Conservation (phyloP, 2,329 filamentous ascomycete species). For the Trichoderma hamatum region DNA sequence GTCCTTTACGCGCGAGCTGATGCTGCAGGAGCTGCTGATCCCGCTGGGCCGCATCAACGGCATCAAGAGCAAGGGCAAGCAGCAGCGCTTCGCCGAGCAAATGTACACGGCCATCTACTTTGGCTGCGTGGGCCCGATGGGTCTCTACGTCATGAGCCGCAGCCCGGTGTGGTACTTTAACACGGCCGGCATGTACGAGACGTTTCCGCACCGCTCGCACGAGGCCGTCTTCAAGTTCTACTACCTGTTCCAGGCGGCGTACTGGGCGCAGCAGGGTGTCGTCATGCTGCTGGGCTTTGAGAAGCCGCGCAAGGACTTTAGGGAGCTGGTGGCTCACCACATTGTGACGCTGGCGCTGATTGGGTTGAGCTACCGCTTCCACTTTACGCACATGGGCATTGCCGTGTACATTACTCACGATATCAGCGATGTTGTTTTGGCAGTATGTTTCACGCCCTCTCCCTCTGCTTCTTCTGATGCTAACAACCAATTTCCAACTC, state of each 20-base stretch:
- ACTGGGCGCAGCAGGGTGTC: slow-evolving; percentile 91
- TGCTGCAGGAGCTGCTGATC: slow-evolving; percentile 85
- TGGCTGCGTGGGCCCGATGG: slow-evolving; percentile 74
- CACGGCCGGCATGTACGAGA: slow-evolving; percentile 83
- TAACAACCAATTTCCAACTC: not conserved
- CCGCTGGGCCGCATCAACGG: slow-evolving; percentile 72
- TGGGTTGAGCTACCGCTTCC: slow-evolving; percentile 84
- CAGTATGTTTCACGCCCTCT: slow-evolving; percentile 48
- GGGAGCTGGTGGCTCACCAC: slow-evolving; percentile 87
- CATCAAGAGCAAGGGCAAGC: slow-evolving; percentile 71
- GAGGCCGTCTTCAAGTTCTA: slow-evolving; percentile 86
- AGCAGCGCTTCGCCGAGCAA: slow-evolving; percentile 91
- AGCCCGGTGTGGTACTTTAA: slow-evolving; percentile 95
- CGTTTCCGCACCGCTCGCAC: slow-evolving; percentile 80
- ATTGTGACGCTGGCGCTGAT: slow-evolving; percentile 84
- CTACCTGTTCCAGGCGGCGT: slow-evolving; percentile 87
- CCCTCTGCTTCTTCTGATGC: not conserved
- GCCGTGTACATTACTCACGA: slow-evolving; percentile 95
- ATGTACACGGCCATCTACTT: slow-evolving; percentile 93
- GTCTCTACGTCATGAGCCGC: slow-evolving; percentile 83
- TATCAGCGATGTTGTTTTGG: slow-evolving; percentile 90
- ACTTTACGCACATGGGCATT: slow-evolving; percentile 92
- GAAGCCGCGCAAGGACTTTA: slow-evolving; percentile 91
- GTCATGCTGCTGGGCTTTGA: slow-evolving; percentile 83
- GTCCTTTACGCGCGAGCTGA: slow-evolving; percentile 88